Evolutionary conservation across 768 basidiomycete genomes (phyloP).

Genomic region (Leucosporidium creatinivorum): DNA sequence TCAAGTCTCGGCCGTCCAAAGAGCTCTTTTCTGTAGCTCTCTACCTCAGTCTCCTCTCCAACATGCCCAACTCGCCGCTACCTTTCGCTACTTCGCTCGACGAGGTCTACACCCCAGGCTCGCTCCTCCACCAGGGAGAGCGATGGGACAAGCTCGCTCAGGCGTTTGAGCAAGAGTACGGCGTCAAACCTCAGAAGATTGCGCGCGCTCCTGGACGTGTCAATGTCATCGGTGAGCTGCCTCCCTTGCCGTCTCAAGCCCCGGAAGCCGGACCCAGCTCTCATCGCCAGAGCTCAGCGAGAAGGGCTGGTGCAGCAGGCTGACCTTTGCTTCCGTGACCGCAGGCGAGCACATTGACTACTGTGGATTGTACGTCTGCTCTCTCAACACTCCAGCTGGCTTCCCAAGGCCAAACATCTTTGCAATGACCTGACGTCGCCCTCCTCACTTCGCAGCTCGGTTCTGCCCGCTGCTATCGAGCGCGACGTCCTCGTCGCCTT

Average conservation of each 20-base stretch:
- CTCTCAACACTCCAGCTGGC: no score
- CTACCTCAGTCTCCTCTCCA: neutral
- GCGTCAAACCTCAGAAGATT: conserved; percentile 4
- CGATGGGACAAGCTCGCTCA: conserved; percentile 23
- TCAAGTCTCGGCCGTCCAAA: no score
- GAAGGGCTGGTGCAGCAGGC: neutral
- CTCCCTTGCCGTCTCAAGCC: neutral
- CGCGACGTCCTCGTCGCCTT: conserved; percentile 36
- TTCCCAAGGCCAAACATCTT: neutral
- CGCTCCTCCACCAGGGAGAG: conserved; percentile 20
- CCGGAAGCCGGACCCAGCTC: neutral
- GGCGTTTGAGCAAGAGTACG: conserved; percentile 23
- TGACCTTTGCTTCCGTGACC: neutral
- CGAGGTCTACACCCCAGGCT: conserved; percentile 25
- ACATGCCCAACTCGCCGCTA: conserved; percentile 12
- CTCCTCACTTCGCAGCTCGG: conserved; percentile 7
- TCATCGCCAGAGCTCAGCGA: neutral
- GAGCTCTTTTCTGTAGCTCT: neutral
- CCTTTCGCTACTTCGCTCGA: conserved; percentile 6
- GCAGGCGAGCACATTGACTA: conserved; percentile 32
- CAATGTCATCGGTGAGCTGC: conserved; percentile 27
- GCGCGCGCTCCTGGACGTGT: conserved; percentile 29
- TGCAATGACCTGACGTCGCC: neutral
- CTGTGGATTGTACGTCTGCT: conserved; percentile 23
- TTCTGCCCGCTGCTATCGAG: conserved; percentile 38